Conservation (phyloP, 352 stramenopile species). For the Stramenopiles sp. region DNA sequence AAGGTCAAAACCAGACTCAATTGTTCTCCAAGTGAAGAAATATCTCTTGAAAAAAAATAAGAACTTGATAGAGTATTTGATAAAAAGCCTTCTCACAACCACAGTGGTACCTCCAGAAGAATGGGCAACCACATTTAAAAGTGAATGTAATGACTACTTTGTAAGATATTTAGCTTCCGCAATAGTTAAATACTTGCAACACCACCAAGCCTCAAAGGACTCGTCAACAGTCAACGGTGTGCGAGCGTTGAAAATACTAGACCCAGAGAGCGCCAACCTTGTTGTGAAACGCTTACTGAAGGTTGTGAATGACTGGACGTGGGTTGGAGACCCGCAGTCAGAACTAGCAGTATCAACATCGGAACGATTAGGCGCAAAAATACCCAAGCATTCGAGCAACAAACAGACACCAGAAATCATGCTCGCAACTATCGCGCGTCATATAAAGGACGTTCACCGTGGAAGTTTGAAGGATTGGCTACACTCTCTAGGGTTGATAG, state of each 20-base stretch:
- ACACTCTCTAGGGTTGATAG: neutral
- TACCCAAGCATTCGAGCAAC: neutral
- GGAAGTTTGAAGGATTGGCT: neutral
- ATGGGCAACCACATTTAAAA: neutral
- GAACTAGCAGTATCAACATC: neutral
- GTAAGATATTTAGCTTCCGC: neutral
- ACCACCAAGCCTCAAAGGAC: neutral
- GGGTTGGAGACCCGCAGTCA: neutral
- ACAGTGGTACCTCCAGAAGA: neutral
- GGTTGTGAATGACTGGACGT: neutral
- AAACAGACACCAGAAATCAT: neutral
- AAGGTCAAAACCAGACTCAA: neutral
- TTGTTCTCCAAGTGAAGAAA: neutral
- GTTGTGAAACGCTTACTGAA: neutral
- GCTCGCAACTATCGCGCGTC: neutral
- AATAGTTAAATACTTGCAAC: neutral
- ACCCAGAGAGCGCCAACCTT: neutral
- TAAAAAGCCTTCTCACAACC: neutral
- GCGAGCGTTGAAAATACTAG: neutral
- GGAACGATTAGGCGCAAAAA: neutral
- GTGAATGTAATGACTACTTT: neutral
- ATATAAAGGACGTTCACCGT: neutral
- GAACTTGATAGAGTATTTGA: neutral
- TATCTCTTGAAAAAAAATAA: neutral
- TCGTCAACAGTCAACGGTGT: neutral